phyloP scores from a whole-genome alignment of 1,284 basidiomycete species.

The Cutaneotrichosporon arboriforme region DNA sequence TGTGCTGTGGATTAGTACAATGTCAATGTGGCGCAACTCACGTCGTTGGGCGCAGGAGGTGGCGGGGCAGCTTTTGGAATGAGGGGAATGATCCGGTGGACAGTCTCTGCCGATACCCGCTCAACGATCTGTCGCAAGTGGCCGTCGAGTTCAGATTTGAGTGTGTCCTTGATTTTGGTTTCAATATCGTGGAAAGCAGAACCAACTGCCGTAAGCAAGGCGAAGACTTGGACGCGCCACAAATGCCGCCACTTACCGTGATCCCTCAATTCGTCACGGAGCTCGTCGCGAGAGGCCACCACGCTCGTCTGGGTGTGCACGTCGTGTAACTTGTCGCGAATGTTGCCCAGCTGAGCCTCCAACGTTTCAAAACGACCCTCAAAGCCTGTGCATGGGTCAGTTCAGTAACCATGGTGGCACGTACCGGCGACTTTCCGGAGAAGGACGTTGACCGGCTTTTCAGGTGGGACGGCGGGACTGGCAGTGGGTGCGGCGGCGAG shows the following conservation, averaged over 20 bases:
- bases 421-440: not conserved
- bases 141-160: conserved; percentile 5
- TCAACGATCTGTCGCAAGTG: too few species aligned
- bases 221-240: not conserved
- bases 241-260: conserved; percentile 18
- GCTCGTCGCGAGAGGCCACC: conserved; percentile 29
- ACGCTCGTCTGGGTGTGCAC: conserved; percentile 22
- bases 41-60: too few species aligned
- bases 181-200: not conserved
- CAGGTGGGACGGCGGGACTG: not conserved
- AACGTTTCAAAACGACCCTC: not conserved
- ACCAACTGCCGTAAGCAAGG: not conserved
- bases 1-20: too few species aligned
- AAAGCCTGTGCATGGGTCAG: conserved; percentile 8
- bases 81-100: too few species aligned
- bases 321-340: conserved; percentile 31
- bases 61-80: too few species aligned
- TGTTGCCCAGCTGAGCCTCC: not conserved
- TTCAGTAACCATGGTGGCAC: not conserved
- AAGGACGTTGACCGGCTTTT: not conserved
- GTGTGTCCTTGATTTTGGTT: conserved; percentile 3
- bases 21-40: too few species aligned
- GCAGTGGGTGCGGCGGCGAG: too few species aligned
- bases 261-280: conserved; percentile 26
- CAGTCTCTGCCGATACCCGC: too few species aligned